phyloP scores from a whole-genome alignment of 2,329 filamentous ascomycete genomes.

The Anthostomella pinea region DNA sequence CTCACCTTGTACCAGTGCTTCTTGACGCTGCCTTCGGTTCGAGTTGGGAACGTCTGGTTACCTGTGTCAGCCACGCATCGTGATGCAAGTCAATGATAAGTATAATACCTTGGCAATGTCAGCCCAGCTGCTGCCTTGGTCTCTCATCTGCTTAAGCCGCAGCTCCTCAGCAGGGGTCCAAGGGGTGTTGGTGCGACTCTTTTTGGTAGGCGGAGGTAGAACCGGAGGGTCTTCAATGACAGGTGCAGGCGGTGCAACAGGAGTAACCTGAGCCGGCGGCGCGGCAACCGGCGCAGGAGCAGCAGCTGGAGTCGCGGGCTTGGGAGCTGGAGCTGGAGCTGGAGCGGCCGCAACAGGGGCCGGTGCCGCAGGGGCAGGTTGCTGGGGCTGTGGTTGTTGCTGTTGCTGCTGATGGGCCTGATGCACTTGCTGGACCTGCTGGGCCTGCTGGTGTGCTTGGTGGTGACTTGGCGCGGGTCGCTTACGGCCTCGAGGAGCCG shows the following conservation, averaged over 20 bases:
- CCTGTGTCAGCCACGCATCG: constrained; percentile 7
- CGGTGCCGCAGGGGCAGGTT: constrained; percentile 24
- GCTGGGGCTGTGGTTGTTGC: constrained; percentile 7
- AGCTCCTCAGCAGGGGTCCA: constrained; percentile 96
- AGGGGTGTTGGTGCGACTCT: constrained; percentile 96
- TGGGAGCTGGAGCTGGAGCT: constrained; percentile 31
- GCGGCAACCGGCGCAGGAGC: constrained; percentile 37
- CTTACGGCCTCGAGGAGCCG: constrained; percentile 35
- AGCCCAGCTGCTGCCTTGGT: constrained; percentile 91
- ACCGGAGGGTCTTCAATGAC: constrained; percentile 34
- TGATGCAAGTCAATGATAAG: neutral
- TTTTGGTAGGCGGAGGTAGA: constrained; percentile 67
- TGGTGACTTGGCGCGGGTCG: constrained; percentile 31
- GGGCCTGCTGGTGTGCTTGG: constrained; percentile 21
- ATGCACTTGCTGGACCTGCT: constrained; percentile 23
- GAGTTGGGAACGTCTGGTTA: constrained; percentile 76
- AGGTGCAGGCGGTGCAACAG: constrained; percentile 28
- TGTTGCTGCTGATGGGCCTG: no score
- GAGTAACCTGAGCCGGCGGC: constrained; percentile 33
- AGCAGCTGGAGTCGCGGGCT: constrained; percentile 35
- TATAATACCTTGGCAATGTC: constrained; percentile 86
- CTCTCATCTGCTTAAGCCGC: constrained; percentile 88
- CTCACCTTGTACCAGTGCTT: constrained; percentile 98
- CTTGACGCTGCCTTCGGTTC: constrained; percentile 97
- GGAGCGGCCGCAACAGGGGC: constrained; percentile 25